A percentile compares a stretch with the other conserved stretches of the same genome.
Conservation (phyloP, 768 basidiomycete genomes). For the Rhodocollybia butyracea region DNA sequence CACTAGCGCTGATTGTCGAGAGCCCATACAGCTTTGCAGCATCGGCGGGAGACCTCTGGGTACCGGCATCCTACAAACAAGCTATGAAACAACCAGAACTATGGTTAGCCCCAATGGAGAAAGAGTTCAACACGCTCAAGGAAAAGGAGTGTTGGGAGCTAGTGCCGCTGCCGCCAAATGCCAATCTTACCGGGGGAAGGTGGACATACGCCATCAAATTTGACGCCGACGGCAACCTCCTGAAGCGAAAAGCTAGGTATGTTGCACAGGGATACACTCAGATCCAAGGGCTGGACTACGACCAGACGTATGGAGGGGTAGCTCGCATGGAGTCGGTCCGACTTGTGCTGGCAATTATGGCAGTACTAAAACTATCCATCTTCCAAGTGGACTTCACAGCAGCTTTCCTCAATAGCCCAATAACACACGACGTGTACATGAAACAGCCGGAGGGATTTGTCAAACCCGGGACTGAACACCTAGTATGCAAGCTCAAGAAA, state of each 20-base stretch:
- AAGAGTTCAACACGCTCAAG: neutral
- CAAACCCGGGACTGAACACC: constrained; percentile 1
- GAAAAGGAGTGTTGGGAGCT: neutral
- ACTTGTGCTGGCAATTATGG: constrained; percentile 7
- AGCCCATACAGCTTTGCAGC: too few relatives aligned
- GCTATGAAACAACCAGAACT: neutral
- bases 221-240: neutral
- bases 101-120: neutral
- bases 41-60: neutral
- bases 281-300: neutral
- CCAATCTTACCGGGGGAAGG: neutral
- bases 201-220: neutral
- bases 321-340: constrained; percentile 3
- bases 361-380: constrained; percentile 19
- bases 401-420: constrained; percentile 25
- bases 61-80: neutral
- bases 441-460: constrained; percentile 21
- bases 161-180: neutral
- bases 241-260: neutral
- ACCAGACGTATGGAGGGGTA: constrained; percentile 1
- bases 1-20: too few relatives aligned
- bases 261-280: neutral
- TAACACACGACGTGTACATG: constrained; percentile 32
- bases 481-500: neutral
- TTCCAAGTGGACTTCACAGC: constrained; percentile 27